phyloP scores from a whole-genome alignment of 768 basidiomycete genomes.

The Lactarius indigo region DNA sequence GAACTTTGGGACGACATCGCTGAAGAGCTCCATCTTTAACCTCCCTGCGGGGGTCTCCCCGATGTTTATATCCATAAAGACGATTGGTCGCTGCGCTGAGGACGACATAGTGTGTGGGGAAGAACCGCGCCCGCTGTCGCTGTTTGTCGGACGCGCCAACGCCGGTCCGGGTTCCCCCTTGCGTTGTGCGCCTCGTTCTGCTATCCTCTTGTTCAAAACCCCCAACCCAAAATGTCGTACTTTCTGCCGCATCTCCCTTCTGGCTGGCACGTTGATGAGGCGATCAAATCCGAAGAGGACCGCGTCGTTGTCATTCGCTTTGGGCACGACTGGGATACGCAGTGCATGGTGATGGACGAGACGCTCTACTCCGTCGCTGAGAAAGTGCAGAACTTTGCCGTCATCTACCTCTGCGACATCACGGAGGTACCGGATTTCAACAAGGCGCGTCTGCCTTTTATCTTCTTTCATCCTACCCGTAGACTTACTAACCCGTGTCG shows the following conservation, averaged over 20 bases:
- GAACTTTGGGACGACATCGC: constrained; percentile 92
- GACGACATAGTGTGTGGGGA: constrained; percentile 28
- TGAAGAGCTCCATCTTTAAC: constrained; percentile 96
- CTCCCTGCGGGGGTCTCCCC: constrained; percentile 95
- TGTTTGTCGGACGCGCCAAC: background rate
- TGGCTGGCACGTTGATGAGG: constrained; percentile 99
- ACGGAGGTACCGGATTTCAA: constrained; percentile 98
- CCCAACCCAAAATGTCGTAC: constrained; percentile 62
- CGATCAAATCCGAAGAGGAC: constrained; percentile 97
- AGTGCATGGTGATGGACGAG: constrained; percentile 99
- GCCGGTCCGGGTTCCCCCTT: background rate
- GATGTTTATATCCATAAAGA: constrained; percentile 96
- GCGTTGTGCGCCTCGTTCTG: background rate
- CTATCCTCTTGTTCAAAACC: background rate
- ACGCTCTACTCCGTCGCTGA: constrained; percentile 89
- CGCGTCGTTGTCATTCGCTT: constrained; percentile 92
- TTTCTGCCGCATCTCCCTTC: constrained; percentile 85
- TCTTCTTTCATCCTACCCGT: background rate
- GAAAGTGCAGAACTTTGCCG: constrained; percentile 97
- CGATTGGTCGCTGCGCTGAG: constrained; percentile 66
- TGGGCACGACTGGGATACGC: constrained; percentile 88
- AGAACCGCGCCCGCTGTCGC: no score
- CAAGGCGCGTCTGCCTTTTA: constrained; percentile 55
- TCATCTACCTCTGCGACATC: constrained; percentile 93
- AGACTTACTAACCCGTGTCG: background rate